Base-by-base conservation (phyloP, 2,329 filamentous ascomycete species). In the Paecilomyces fulvus region DNA sequence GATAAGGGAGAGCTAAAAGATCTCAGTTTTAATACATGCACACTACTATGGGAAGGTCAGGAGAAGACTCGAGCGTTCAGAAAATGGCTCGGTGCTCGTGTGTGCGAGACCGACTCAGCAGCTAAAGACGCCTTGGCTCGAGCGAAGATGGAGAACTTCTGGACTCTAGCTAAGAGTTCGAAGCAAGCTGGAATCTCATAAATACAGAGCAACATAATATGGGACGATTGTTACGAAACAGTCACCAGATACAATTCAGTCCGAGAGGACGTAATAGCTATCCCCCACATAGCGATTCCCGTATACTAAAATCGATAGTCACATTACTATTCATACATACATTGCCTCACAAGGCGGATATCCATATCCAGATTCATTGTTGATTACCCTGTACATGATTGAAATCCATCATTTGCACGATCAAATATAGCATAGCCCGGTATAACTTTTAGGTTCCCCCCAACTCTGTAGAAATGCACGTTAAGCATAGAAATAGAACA, bases 61-160 rank as follows among this genome's bases (percentile, higher is more conserved):
- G 81, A 89, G 69, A 94, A 92, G 71, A 78, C 82, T 30, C 82
- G 89, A 52, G 83, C 80, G 0, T 99, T 97, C 70, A 85, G 88
- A 62, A 92, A 90, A 68, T 97, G 92, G 89, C 82, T 88, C 2
- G 91, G 86, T 60, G 74, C 75, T 23, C 88, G 90, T 69, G 85
- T 94, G n/a, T 96, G 91, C 72, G 94, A 97, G 74, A 92, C 89
- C 1, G 94, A 99, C 70, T 83, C 86, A 10, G 89, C 95, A 68
- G 94, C 92, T 4, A 87, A 89, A 69, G 90, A 96, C 64, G 80
- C 86, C 21, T 74, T 99, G 60, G 77, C 84, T 11, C 83, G 90
- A 63, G 84, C 85, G 5, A 96, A 95, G 78, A 89, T 97, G 82
- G 92, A 97, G 65, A 95, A 88, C 65, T 92, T 99, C 67, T 99